Evolutionary conservation across 495 filamentous ascomycete species (phyloP), one percentile per base, ranked within the genome.

Genomic region (Daldinia caldariorum): DNA sequence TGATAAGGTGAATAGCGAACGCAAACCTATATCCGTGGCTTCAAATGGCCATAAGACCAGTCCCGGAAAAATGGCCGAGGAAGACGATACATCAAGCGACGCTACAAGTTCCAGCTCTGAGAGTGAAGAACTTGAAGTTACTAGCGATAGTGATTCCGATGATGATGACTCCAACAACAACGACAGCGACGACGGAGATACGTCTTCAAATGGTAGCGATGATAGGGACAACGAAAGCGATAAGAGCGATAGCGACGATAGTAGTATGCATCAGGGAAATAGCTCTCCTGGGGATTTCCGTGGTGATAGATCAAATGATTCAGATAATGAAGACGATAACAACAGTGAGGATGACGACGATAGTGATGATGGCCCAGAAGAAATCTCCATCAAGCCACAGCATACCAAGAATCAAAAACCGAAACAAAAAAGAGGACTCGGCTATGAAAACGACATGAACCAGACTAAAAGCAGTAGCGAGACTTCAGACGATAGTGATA

Each of bases 11-110:
- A 71, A 64, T 37, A 69, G 72, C 6, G 75, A 73, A 26, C 71
- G 76, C 14, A 71, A 79, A 12, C 56, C 55, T 10, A 75, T 71
- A 29, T 61, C 67, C 6, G 71, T 64, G 26, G 72, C 79, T 3
- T 70, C 77, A 10, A 73, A 69, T 37, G 63, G 39, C 65, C 73
- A 61, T 47, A 68, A 63, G 72, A 72, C 49, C 68, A 79, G 67
- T 38, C 78, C 74, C 12, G 73, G 80, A 1, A 76, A 78, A 43
- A 78, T 66, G 9, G 73, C 74, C 22, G 80, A 80, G 16, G 75
- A 77, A 2, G 51, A 73, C 22, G 67, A 74, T 18, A 67, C 70
- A 49, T 73, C 73, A 4, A 75, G 70, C 26, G 69, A 60, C 39
- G 67, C 51, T 16, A 47, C 47, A 37, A 71, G 61, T 38, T 74